Base-by-base conservation (phyloP, 371 early-diverging fungal genomes). In the Amoeboaphelidium occidentale region DNA sequence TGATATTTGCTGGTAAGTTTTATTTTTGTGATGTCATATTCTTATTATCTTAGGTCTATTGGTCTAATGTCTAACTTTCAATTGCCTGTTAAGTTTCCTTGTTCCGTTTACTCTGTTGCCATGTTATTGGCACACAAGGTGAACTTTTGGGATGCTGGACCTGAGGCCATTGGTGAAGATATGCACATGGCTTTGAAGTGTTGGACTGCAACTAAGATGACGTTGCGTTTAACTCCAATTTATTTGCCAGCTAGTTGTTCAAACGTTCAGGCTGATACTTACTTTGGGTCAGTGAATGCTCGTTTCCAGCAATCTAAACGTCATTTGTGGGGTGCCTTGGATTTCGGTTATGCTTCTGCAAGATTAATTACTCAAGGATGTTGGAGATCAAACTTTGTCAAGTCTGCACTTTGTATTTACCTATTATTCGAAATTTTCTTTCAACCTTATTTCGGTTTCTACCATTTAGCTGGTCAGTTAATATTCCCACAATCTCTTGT, bases 151-250 rank as follows among this genome's bases (percentile, higher is more conserved):
- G 83, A 82, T 56, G 69, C 73, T 2, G 74, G 74, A 52, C 71
- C 78, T 4, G 79, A 80, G 62, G 74, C 79, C 21, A 73, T 80
- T 28, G 83, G 80, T 42, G 83, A 82, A 55, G 83, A 82, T 58
- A 70, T 82, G 74, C 83, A 82, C 61, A 82, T 81, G 82, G 73
- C 71, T 67, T 64, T 82, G 22, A 80, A 80, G 61, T 77, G 76
- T 55, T 82, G 76, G 59, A 78, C 76, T 59, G 67, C 70, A 52
- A 78, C 79, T 42, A 65, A 69, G 52, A 79, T 78, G 23, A 58
- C 61, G 21, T 70, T 73, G n/a, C 67, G 70, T 45, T 69, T 72
- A 46, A 71, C 66, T 23, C 68, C 78, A 21, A 76, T 82, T 57
- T 76, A 63, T 52, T 75, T 77, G 0, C 83, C 83, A 14, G 75